phyloP scores from a whole-genome alignment of 2,329 filamentous ascomycete genomes.

The Calcarisporium arbuscula region DNA sequence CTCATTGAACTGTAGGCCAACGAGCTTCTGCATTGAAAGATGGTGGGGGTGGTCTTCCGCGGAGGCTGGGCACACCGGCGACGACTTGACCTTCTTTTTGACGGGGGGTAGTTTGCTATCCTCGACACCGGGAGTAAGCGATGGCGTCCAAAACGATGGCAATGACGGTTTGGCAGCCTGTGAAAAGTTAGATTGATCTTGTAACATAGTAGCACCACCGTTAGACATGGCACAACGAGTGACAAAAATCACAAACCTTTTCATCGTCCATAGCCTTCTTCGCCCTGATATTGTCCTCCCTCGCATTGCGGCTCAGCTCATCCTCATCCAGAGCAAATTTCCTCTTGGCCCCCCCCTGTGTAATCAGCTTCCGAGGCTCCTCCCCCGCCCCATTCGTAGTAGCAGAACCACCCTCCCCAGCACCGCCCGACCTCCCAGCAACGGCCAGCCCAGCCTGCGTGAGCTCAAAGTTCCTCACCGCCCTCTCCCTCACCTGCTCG shows the following conservation, averaged over 20 bases:
- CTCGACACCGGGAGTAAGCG: conserved; percentile 58
- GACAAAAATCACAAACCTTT: conserved; percentile 48
- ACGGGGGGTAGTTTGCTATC: conserved; percentile 45
- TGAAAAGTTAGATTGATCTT: conserved; percentile 9
- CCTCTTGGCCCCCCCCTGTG: conserved; percentile 46
- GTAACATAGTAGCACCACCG: too few species aligned
- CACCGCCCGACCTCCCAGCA: too few species aligned
- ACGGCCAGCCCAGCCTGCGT: conserved; percentile 65
- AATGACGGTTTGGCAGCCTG: conserved; percentile 60
- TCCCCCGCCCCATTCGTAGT: conserved; percentile 24
- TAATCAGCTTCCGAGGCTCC: background rate
- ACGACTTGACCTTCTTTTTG: conserved; percentile 56
- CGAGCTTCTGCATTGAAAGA: conserved; percentile 72
- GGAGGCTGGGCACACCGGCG: conserved; percentile 73
- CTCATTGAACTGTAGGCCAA: conserved; percentile 70
- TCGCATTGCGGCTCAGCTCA: conserved; percentile 64
- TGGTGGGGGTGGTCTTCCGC: conserved; percentile 58
- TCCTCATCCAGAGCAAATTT: conserved; percentile 72
- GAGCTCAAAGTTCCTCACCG: conserved; percentile 76
- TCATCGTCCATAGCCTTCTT: conserved; percentile 67
- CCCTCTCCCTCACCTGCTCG: conserved; percentile 62
- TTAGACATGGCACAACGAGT: too few species aligned
- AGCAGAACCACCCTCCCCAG: too few species aligned
- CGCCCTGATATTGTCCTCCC: conserved; percentile 63
- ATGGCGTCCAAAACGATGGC: conserved; percentile 90